Evolutionary conservation across 495 filamentous ascomycete genomes (phyloP), one percentile per base, ranked within the genome.

Genomic region (Penicillium goetzii): DNA sequence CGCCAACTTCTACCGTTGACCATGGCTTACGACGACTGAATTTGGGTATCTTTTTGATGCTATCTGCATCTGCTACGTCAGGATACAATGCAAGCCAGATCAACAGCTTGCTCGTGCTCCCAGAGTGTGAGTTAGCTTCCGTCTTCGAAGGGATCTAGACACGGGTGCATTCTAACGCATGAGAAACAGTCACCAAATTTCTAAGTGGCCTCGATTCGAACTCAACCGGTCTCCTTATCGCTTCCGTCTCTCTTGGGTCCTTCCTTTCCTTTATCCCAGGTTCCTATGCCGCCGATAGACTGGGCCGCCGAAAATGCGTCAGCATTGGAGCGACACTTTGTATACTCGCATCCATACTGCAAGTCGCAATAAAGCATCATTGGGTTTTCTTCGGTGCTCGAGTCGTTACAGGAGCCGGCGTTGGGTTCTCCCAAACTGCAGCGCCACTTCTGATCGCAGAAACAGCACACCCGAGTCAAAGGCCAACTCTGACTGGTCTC

Each of bases 1-100:
- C 43, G 34, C 53, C 59, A 54, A 58, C 10, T 6, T 38, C 47
- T 34, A 25, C 12, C 47, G 58, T 41, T 59, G 60, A 72, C 58
- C 34, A 43, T 40, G 71, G 71, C 6, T 40, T 73, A 43, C 62
- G 71, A 23, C 61, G 56, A 43, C 43, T 73, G 51, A 73, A 73
- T 54, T 51, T 72, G 10, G 71, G 71, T 21, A 73, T 73, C 56
- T 50, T 53, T 33, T 66, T 73, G 45, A 71, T 73, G 66, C 56
- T 73, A 14, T 61, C 68, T 58, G 68, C 71, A 23, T 71, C 71
- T 7, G 71, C 71, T 49, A 71, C 68, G 0, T 59, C 71, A 7
- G 71, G 71, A 38, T 73, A 71, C 34, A 71, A 68, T 63, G 66
- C 68, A 32, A 73, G 71, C 45, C 67, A 71, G 64, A 73, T 73